These are phyloP conservation scores for Pseudocercospora cruenta DNA, from an alignment of 2,329 filamentous ascomycete species.

Conservation along the genomic window DNA sequence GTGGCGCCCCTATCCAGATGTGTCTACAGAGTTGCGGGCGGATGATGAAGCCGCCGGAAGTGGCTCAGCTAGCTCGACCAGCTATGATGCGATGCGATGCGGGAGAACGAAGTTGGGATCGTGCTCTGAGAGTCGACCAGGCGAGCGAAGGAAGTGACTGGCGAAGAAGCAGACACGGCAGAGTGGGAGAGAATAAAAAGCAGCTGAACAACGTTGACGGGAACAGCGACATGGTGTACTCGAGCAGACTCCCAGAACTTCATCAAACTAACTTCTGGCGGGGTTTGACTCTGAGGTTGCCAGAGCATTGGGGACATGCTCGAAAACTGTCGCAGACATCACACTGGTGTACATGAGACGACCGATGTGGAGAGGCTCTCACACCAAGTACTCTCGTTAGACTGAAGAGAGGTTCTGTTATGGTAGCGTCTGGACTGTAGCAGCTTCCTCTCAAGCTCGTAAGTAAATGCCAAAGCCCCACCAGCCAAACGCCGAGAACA, in stretches of 20 bases:
- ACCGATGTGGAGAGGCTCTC: no score
- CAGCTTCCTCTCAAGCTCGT: no score
- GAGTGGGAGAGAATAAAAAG: no score
- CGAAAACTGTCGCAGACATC: not conserved
- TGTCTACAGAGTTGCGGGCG: not conserved
- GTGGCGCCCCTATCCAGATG: not conserved
- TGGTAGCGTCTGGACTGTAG: no score
- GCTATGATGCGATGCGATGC: not conserved
- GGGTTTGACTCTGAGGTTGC: not conserved
- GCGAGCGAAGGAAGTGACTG: no score
- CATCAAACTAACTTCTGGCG: not conserved
- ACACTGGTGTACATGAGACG: not conserved
- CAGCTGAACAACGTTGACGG: not conserved
- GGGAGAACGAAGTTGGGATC: no score
- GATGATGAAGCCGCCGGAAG: not conserved
- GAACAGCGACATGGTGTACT: not conserved
- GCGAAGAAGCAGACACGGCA: no score
- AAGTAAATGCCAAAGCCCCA: not conserved
- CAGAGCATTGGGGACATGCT: not conserved
- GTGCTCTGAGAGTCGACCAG: no score
- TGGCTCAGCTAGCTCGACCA: not conserved
- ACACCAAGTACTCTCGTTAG: not conserved
- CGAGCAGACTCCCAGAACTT: not conserved
- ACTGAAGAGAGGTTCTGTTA: not conserved
- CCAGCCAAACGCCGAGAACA: not conserved